Conservation (phyloP, 495 filamentous ascomycete genomes). For the Penicillium macrosclerotiorum region DNA sequence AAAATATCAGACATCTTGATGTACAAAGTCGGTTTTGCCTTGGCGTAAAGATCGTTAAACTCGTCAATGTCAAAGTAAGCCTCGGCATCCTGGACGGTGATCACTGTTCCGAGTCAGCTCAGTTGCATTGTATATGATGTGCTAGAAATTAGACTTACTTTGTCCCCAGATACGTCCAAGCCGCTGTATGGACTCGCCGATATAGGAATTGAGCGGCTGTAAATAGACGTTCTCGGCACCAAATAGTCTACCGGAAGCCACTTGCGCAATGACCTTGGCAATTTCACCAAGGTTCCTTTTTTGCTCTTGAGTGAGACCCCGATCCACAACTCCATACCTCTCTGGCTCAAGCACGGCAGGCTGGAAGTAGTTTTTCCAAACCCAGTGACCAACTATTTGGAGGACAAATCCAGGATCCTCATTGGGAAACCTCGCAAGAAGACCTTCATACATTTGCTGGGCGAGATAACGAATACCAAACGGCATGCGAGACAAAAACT, state of each 20-base stretch:
- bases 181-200: conserved; percentile 80
- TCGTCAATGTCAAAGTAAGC: conserved; percentile 96
- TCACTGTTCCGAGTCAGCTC: conserved; percentile 53
- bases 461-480: conserved; percentile 91
- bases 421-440: conserved; percentile 71
- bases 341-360: conserved; percentile 85
- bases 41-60: conserved; percentile 94
- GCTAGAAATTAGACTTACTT: conserved; percentile 40
- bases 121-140: neutral
- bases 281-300: conserved; percentile 92
- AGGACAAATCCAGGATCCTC: conserved; percentile 77
- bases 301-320: conserved; percentile 81
- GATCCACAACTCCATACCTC: conserved; percentile 84
- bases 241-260: conserved; percentile 81
- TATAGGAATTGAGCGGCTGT: conserved; percentile 87
- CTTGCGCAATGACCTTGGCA: conserved; percentile 84
- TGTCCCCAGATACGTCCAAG: conserved; percentile 71
- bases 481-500: conserved; percentile 81
- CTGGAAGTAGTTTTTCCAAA: conserved; percentile 92
- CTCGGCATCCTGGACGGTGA: conserved; percentile 81
- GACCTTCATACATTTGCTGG: conserved; percentile 76
- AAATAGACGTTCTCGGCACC: conserved; percentile 93
- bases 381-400: conserved; percentile 81
- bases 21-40: conserved; percentile 93
- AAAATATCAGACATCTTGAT: conserved; percentile 99